phyloP scores from a whole-genome alignment of 163 green algal species.

The Volvox carteri region DNA sequence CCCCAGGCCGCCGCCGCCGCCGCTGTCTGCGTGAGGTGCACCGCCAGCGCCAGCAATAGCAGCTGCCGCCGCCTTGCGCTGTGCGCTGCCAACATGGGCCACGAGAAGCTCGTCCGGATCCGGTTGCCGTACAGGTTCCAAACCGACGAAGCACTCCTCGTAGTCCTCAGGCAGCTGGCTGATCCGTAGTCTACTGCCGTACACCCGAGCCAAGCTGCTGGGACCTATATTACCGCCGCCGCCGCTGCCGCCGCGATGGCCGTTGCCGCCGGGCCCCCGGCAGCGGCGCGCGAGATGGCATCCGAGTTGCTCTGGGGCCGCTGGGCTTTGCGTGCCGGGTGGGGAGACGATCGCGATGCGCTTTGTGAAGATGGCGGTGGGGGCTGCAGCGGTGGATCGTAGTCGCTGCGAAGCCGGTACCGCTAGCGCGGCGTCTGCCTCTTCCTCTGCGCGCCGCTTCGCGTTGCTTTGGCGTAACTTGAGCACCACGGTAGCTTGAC shows the following conservation, averaged over 20 bases:
- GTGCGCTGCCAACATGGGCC: not conserved
- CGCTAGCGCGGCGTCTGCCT: not conserved
- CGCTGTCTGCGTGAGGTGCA: not conserved
- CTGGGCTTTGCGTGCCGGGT: not conserved
- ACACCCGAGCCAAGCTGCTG: conserved; percentile 37
- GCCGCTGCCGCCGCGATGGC: too few relatives aligned
- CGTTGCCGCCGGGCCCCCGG: too few relatives aligned
- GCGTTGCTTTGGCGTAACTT: not conserved
- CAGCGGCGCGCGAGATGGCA: conserved; percentile 26
- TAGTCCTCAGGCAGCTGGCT: conserved; percentile 30
- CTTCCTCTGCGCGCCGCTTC: conserved; percentile 7
- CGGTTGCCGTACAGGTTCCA: conserved; percentile 1
- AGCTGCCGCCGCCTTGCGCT: not conserved
- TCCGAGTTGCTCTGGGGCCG: not conserved
- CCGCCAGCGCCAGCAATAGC: not conserved
- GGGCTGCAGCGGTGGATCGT: too few relatives aligned
- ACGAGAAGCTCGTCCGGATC: not conserved
- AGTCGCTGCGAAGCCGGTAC: not conserved
- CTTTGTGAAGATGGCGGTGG: not conserved
- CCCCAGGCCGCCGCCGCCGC: not conserved
- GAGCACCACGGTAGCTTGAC: not conserved
- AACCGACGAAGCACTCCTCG: conserved; percentile 1
- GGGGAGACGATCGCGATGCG: not conserved
- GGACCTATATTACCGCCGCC: not conserved
- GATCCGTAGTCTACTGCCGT: not conserved